Evolutionary conservation across 257 asterid species (phyloP).

Genomic region (Leonotis leonurus): DNA sequence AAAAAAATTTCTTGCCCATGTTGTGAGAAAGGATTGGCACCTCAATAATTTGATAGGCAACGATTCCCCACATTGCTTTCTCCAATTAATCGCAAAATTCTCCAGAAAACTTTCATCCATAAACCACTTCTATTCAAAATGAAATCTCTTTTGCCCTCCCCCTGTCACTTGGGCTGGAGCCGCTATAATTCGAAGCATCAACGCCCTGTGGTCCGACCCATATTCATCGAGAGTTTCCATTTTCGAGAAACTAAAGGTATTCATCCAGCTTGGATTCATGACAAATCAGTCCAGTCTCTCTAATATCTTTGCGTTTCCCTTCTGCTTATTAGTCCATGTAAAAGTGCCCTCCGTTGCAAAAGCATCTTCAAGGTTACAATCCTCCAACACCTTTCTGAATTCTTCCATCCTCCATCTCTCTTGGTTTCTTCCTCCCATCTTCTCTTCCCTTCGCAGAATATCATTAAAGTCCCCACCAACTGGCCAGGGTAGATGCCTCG

Average conservation of each 20-base stretch:
- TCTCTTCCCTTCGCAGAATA: background rate
- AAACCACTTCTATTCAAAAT: background rate
- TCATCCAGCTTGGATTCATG: background rate
- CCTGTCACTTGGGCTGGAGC: background rate
- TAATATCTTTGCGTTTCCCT: too few relatives aligned
- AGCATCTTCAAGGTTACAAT: too few relatives aligned
- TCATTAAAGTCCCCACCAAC: background rate
- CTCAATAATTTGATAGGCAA: too few relatives aligned
- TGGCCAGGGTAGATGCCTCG: background rate
- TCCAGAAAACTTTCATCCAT: background rate
- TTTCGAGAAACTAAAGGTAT: background rate
- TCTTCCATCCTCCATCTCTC: too few relatives aligned
- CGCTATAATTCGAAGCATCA: background rate
- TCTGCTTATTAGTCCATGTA: too few relatives aligned
- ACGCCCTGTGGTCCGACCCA: background rate
- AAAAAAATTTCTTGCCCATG: too few relatives aligned
- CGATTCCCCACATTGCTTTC: too few relatives aligned
- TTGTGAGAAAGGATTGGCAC: too few relatives aligned
- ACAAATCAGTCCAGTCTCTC: background rate
- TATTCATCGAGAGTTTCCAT: background rate
- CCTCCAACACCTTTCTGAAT: too few relatives aligned
- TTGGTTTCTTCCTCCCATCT: background rate
- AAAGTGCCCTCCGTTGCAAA: too few relatives aligned
- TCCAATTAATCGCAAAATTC: too few relatives aligned
- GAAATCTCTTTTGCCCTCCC: background rate